Evolutionary conservation across 2,329 filamentous ascomycete genomes (phyloP).

Genomic region (Trichoderma sp.): DNA sequence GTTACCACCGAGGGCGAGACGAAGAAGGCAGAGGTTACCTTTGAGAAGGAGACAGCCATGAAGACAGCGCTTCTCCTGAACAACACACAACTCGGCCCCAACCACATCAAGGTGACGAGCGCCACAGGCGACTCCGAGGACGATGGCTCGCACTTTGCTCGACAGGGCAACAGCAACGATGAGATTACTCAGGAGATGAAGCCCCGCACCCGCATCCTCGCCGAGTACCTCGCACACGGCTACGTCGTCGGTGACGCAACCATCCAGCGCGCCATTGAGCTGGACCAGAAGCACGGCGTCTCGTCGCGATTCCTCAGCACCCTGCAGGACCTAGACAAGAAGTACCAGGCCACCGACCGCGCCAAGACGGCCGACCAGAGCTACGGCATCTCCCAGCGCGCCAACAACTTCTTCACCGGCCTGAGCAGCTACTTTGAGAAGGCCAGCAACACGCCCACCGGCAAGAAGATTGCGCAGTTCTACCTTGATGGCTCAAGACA

Average conservation of each 20-base stretch:
- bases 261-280: slow-evolving; percentile 78
- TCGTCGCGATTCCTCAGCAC: slow-evolving; percentile 76
- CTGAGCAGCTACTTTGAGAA: slow-evolving; percentile 93
- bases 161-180: slow-evolving; percentile 60
- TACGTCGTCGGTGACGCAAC: slow-evolving; percentile 77
- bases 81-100: slow-evolving; percentile 89
- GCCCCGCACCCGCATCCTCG: slow-evolving; percentile 87
- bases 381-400: slow-evolving; percentile 78
- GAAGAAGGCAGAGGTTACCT: slow-evolving; percentile 88
- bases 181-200: slow-evolving; percentile 95
- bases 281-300: slow-evolving; percentile 89
- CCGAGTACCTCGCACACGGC: slow-evolving; percentile 95
- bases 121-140: slow-evolving; percentile 67
- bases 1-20: slow-evolving; percentile 68
- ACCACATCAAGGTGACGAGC: slow-evolving; percentile 75
- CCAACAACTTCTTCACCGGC: slow-evolving; percentile 63
- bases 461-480: slow-evolving; percentile 83
- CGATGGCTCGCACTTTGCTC: slow-evolving; percentile 56
- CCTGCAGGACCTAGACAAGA: slow-evolving; percentile 75
- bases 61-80: slow-evolving; percentile 97
- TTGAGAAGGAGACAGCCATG: slow-evolving; percentile 94
- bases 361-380: slow-evolving; percentile 81
- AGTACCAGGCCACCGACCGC: slow-evolving; percentile 85
- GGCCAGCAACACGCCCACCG: slow-evolving; percentile 82
- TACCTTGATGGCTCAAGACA: slow-evolving; percentile 85